phyloP scores from a whole-genome alignment of 2,329 filamentous ascomycete species.

The Curvularia eragrostidis region DNA sequence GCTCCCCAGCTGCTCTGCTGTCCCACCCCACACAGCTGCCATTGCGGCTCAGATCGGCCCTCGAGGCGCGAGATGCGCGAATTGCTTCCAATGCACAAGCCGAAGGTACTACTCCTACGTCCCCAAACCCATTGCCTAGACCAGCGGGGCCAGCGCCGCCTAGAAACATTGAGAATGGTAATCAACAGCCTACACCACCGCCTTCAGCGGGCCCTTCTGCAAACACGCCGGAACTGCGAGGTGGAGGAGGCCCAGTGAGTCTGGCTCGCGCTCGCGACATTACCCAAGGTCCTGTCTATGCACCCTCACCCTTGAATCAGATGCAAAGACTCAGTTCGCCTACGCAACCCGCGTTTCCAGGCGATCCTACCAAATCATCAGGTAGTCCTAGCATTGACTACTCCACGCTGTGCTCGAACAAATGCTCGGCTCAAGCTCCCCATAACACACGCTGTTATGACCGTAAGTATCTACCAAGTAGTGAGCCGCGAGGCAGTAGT shows the following conservation, averaged over 20 bases:
- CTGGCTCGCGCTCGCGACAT: constrained; percentile 13
- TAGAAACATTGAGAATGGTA: constrained; percentile 14
- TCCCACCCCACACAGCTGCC: constrained; percentile 27
- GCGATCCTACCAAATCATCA: constrained; percentile 8
- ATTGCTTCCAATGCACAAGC: constrained; percentile 10
- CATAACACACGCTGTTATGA: constrained; percentile 3
- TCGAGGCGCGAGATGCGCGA: constrained; percentile 1
- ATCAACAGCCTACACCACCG: background rate
- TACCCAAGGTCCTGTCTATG: constrained; percentile 15
- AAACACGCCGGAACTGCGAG: constrained; percentile 24
- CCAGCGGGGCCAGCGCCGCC: constrained; percentile 14
- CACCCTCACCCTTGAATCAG: constrained; percentile 30
- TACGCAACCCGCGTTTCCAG: constrained; percentile 5
- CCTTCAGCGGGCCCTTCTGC: constrained; percentile 16
- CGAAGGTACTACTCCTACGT: constrained; percentile 16
- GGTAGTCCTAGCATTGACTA: background rate
- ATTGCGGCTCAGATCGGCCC: constrained; percentile 26
- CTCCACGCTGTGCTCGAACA: constrained; percentile 12
- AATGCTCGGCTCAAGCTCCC: constrained; percentile 19
- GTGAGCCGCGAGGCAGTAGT: constrained; percentile 30
- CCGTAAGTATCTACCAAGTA: constrained; percentile 21
- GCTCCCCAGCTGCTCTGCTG: constrained; percentile 10
- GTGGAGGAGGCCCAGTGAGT: constrained; percentile 14
- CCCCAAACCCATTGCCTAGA: constrained; percentile 11
- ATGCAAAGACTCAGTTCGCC: constrained; percentile 23